phyloP scores from a whole-genome alignment of 2,329 filamentous ascomycete genomes.

The Penicillium janthinellum region DNA sequence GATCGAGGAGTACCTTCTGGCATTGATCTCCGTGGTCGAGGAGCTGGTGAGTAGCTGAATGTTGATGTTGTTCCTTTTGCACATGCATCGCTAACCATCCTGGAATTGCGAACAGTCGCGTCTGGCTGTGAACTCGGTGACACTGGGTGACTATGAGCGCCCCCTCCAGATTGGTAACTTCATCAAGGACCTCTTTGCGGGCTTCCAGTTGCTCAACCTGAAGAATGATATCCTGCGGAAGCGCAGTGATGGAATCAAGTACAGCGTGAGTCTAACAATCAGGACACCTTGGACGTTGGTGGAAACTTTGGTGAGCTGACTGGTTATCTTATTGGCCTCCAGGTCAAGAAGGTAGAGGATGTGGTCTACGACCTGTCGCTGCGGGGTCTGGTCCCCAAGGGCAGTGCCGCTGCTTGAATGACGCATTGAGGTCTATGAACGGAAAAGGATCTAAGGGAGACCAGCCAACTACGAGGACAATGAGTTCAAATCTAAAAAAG shows the following conservation, averaged over 20 bases:
- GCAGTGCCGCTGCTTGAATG: constrained; percentile 21
- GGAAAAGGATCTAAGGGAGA: background rate
- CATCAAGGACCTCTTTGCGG: constrained; percentile 91
- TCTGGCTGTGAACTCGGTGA: constrained; percentile 91
- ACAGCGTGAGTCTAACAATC: constrained; percentile 58
- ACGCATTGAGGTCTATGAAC: background rate
- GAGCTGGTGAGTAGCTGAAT: constrained; percentile 63
- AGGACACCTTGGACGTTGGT: background rate
- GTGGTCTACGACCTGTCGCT: constrained; percentile 94
- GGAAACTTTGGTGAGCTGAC: background rate
- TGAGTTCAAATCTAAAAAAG: background rate
- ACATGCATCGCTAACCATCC: background rate
- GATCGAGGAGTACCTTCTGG: constrained; percentile 94
- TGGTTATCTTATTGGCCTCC: constrained; percentile 8
- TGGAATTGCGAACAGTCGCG: constrained; percentile 57
- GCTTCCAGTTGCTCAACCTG: constrained; percentile 94
- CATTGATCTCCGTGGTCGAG: constrained; percentile 82
- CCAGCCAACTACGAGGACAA: background rate
- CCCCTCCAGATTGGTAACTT: constrained; percentile 88
- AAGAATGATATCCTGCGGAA: constrained; percentile 93
- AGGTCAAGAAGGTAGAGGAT: constrained; percentile 96
- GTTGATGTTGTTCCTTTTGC: background rate
- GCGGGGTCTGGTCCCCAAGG: constrained; percentile 72
- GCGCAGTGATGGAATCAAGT: constrained; percentile 91
- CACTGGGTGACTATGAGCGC: constrained; percentile 80